Evolutionary conservation across 805 yeast genomes (phyloP).

Genomic region (Yarrowia deformans): DNA sequence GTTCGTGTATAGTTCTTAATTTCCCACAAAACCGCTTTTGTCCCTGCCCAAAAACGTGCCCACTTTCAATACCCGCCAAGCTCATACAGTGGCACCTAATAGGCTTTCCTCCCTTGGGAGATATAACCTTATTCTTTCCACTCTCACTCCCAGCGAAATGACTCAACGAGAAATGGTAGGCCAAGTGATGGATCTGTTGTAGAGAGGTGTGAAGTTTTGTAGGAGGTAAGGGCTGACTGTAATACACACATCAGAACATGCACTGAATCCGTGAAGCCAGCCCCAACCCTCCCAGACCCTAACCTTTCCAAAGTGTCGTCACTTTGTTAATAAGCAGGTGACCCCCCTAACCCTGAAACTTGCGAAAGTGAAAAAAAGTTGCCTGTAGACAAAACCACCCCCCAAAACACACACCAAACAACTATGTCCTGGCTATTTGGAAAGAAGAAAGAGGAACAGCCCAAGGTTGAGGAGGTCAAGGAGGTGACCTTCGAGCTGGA

Average conservation of each 20-base stretch:
- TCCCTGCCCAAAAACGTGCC: background rate
- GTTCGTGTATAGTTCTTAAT: too few species aligned
- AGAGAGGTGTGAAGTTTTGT: too few species aligned
- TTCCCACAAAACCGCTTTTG: too few species aligned
- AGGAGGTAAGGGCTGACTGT: background rate
- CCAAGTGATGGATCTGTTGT: background rate
- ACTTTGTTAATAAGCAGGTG: background rate
- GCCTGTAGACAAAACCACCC: constrained; percentile 6
- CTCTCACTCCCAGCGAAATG: background rate
- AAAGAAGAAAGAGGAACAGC: constrained; percentile 43
- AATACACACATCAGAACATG: too few species aligned
- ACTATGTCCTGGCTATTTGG: constrained; percentile 48
- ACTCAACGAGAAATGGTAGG: constrained; percentile 4
- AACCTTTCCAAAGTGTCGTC: background rate
- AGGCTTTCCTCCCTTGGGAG: constrained; percentile 6
- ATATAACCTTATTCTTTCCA: constrained; percentile 28
- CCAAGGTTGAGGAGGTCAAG: constrained; percentile 39
- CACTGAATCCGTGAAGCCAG: too few species aligned
- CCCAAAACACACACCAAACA: constrained; percentile 18
- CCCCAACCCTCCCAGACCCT: background rate
- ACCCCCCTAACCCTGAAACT: constrained; percentile 39
- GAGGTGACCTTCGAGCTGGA: constrained; percentile 63
- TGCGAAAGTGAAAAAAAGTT: constrained; percentile 36
- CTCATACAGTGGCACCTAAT: constrained; percentile 1
- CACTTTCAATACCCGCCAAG: constrained; percentile 1